Conservation (phyloP, 148 eudicot species). For the Rhododendron henanense region DNA sequence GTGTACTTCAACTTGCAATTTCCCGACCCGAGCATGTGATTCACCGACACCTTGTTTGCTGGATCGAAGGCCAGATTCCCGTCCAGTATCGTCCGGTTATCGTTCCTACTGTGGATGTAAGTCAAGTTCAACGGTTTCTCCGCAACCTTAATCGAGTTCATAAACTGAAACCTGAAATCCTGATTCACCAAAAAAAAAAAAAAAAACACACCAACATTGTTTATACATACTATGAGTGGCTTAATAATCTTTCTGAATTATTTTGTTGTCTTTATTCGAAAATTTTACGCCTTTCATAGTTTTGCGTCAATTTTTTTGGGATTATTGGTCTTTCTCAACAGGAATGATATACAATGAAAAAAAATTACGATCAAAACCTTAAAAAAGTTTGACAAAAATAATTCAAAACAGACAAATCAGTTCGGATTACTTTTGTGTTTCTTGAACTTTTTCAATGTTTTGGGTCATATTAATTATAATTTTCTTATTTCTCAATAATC, state of each 20-base stretch:
- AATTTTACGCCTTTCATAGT: background rate
- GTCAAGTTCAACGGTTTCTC: slow-evolving; percentile 80
- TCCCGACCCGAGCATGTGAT: slow-evolving; percentile 61
- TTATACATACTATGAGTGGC: background rate
- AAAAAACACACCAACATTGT: background rate
- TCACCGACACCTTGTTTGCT: slow-evolving; percentile 66
- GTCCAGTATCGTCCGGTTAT: slow-evolving; percentile 63
- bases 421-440: background rate
- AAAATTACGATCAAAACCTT: background rate
- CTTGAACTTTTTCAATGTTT: background rate
- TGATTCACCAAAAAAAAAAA: slow-evolving; percentile 12
- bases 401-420: background rate
- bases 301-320: background rate
- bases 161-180: slow-evolving; percentile 87
- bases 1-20: slow-evolving; percentile 71
- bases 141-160: slow-evolving; percentile 63
- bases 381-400: no score
- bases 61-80: slow-evolving; percentile 69
- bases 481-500: background rate
- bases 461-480: no score
- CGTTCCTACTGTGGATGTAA: slow-evolving; percentile 56
- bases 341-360: no score
- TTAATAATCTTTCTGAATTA: background rate
- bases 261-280: background rate
- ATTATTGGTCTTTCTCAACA: background rate